These are phyloP conservation scores for Populus simonii DNA, from an alignment of 345 rosid species.

Conservation along the genomic window DNA sequence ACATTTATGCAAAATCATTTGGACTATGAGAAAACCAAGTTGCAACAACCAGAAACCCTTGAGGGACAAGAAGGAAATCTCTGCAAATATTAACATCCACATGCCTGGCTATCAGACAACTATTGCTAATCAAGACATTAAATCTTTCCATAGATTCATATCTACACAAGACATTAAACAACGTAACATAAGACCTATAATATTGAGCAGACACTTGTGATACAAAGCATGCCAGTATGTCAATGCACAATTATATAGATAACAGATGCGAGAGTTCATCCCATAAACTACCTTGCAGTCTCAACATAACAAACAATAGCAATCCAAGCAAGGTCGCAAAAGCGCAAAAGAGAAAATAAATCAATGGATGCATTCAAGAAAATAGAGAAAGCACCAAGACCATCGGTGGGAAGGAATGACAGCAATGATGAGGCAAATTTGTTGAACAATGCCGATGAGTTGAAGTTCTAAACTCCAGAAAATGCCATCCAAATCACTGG, in stretches of 20 bases:
- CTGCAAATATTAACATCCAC: not conserved
- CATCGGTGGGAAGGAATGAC: not conserved
- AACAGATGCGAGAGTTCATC: not conserved
- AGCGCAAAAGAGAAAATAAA: not conserved
- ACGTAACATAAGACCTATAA: not conserved
- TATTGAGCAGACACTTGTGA: not conserved
- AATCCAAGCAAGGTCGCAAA: not conserved
- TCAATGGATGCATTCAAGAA: not conserved
- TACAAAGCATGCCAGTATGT: not conserved
- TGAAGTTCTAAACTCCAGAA: not conserved
- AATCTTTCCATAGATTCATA: not conserved
- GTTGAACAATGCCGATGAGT: not conserved
- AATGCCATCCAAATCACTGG: not conserved
- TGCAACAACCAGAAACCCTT: not conserved
- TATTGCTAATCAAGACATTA: not conserved
- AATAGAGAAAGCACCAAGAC: not conserved
- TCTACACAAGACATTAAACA: not conserved
- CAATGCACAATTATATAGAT: not conserved
- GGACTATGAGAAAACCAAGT: not conserved
- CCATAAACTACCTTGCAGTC: not conserved
- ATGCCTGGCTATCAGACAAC: not conserved
- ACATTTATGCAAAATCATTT: not conserved
- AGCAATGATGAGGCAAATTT: slow-evolving; percentile 1
- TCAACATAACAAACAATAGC: not conserved
- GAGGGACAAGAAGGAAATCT: not conserved